Percentiles rank a stretch among this genome's conserved stretches.
phyloP scores from a whole-genome alignment of 345 rosid species.

The Populus davidiana region DNA sequence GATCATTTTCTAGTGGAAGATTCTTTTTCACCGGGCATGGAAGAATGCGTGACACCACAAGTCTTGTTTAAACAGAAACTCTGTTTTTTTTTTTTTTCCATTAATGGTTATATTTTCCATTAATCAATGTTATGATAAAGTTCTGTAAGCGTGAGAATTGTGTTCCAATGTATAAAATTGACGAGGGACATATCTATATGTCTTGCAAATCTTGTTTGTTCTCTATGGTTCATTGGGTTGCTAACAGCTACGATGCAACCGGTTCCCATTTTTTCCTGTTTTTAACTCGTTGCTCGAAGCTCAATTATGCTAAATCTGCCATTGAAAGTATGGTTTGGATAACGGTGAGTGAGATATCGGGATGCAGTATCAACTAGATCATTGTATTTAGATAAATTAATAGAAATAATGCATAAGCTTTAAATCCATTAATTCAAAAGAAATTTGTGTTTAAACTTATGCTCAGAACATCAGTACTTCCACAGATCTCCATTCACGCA shows the following conservation, averaged over 20 bases:
- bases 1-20: constrained; percentile 64
- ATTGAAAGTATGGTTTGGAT: not conserved
- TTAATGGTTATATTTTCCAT: not conserved
- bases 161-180: not conserved
- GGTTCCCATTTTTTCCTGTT: not conserved
- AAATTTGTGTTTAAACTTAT: too few species aligned
- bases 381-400: too few species aligned
- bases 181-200: not conserved
- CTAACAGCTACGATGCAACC: not conserved
- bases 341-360: too few species aligned
- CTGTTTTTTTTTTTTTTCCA: not conserved
- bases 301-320: not conserved
- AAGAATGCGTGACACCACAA: constrained; percentile 17
- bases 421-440: too few species aligned
- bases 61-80: constrained; percentile 17
- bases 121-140: not conserved
- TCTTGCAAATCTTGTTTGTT: not conserved
- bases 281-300: not conserved
- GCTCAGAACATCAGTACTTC: too few species aligned
- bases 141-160: not conserved
- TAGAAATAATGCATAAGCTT: too few species aligned
- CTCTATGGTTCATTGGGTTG: not conserved
- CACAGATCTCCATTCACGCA: too few species aligned
- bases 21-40: constrained; percentile 43
- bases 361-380: too few species aligned